These are phyloP conservation scores for Macrotyloma uniflorum DNA, from an alignment of 306 rosid genomes.

Conservation along the genomic window DNA sequence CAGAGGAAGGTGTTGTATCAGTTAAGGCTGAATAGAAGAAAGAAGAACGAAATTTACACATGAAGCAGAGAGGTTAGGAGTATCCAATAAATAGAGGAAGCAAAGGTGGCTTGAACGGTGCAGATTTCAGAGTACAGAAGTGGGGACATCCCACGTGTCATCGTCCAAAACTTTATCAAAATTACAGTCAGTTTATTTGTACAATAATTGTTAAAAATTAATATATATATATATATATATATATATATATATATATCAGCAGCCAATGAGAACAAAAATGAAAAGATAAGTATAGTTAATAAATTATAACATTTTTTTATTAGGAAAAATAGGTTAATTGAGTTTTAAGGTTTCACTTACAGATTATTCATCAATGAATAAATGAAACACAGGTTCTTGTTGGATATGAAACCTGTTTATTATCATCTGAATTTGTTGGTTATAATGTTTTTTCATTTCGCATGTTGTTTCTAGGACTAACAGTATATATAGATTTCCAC, in stretches of 20 bases:
- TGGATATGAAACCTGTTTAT: no score
- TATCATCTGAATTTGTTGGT: background rate
- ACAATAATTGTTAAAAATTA: background rate
- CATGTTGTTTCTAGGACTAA: background rate
- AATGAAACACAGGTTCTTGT: no score
- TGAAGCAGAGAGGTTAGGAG: conserved; percentile 44
- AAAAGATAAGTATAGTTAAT: background rate
- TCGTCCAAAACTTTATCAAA: conserved; percentile 33
- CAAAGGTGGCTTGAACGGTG: conserved; percentile 54
- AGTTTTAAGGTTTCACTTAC: no score
- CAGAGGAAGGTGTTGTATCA: conserved; percentile 33
- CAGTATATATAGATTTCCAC: background rate
- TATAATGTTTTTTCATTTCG: no score
- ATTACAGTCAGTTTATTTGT: background rate
- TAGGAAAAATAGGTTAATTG: no score
- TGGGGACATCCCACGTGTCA: conserved; percentile 60
- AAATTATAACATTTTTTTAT: background rate
- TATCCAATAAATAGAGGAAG: conserved; percentile 60
- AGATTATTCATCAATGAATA: no score
- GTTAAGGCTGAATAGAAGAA: conserved; percentile 24
- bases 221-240: background rate
- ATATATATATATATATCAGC: no score
- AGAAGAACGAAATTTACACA: conserved; percentile 38
- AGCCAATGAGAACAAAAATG: background rate
- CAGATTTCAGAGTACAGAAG: conserved; percentile 48